Evolutionary conservation across 192 early-diverging fungal genomes (phyloP).

Genomic region (Gaertneriomyces semiglobifer): DNA sequence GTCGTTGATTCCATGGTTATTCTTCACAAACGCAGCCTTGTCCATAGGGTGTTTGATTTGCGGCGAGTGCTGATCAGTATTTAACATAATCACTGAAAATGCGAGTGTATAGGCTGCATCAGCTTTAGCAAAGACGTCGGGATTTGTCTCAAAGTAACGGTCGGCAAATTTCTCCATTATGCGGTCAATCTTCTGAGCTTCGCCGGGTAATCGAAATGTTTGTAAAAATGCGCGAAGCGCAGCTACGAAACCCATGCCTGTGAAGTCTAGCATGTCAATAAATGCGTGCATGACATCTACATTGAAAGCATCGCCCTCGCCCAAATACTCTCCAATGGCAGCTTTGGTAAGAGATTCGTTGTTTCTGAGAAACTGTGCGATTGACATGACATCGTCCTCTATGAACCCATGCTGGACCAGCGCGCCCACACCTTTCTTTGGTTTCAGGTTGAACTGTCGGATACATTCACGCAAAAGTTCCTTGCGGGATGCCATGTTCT

Average conservation of each 20-base stretch:
- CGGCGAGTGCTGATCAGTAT: conserved; percentile 57
- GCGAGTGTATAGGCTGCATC: conserved; percentile 63
- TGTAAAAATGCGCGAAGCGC: conserved; percentile 58
- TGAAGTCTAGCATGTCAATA: conserved; percentile 58
- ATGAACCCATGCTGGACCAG: conserved; percentile 51
- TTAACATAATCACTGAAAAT: conserved; percentile 65
- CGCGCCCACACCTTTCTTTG: conserved; percentile 49
- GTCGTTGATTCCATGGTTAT: conserved; percentile 85
- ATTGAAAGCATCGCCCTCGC: conserved; percentile 49
- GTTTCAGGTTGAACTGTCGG: conserved; percentile 53
- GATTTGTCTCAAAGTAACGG: conserved; percentile 59
- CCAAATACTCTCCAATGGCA: conserved; percentile 60
- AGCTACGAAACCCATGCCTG: conserved; percentile 48
- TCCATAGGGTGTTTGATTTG: conserved; percentile 64
- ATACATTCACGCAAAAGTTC: conserved; percentile 39
- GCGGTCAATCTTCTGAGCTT: conserved; percentile 66
- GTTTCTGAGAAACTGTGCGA: conserved; percentile 47
- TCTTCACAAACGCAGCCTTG: conserved; percentile 52
- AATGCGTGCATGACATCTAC: conserved; percentile 60
- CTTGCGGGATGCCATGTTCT: conserved; percentile 49
- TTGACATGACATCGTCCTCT: conserved; percentile 34
- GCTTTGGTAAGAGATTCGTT: conserved; percentile 47
- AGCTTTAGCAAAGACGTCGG: conserved; percentile 55
- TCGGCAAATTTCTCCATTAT: conserved; percentile 71
- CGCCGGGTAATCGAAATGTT: conserved; percentile 60